Evolutionary conservation across 164 flowering plant genomes (phyloP).

Genomic region (Taxillus chinensis): DNA sequence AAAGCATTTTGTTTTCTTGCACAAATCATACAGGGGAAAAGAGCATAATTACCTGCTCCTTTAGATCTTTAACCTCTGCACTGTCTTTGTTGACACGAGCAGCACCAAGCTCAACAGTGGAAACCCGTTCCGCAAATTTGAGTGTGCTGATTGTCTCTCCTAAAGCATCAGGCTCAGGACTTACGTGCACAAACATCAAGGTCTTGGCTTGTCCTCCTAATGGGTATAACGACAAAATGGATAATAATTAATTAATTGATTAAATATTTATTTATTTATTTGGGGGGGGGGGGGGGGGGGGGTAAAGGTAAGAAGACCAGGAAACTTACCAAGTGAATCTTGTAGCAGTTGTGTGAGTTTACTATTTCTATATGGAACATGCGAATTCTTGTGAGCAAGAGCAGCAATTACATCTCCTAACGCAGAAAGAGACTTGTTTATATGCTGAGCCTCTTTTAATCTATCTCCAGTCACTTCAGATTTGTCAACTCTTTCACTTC

Average conservation of each 20-base stretch:
- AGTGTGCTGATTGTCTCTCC: conserved; percentile 58
- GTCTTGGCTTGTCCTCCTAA: conserved; percentile 72
- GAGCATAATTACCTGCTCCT: conserved; percentile 34
- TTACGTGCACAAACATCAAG: conserved; percentile 62
- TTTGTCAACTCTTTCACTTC: conserved; percentile 77
- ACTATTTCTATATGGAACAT: conserved; percentile 77
- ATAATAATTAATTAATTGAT: not conserved
- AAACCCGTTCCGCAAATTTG: conserved; percentile 63
- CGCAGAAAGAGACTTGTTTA: conserved; percentile 76
- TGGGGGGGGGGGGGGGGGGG: not conserved
- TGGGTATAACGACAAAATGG: not conserved
- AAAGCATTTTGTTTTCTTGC: not conserved
- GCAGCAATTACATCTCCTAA: conserved; percentile 78
- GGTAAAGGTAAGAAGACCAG: not conserved
- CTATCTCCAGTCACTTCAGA: conserved; percentile 72
- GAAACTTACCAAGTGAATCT: conserved; percentile 63
- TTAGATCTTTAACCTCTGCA: conserved; percentile 45
- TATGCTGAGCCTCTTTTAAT: conserved; percentile 71
- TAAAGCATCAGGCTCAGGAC: conserved; percentile 51
- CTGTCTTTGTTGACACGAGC: conserved; percentile 51
- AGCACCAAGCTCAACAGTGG: conserved; percentile 60
- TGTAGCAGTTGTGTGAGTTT: conserved; percentile 79
- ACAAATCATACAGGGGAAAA: not conserved
- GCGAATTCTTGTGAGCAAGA: conserved; percentile 54
- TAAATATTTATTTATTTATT: not conserved